Evolutionary conservation across 495 filamentous ascomycete species (phyloP).

Genomic region (Neurospora tetrasperma): DNA sequence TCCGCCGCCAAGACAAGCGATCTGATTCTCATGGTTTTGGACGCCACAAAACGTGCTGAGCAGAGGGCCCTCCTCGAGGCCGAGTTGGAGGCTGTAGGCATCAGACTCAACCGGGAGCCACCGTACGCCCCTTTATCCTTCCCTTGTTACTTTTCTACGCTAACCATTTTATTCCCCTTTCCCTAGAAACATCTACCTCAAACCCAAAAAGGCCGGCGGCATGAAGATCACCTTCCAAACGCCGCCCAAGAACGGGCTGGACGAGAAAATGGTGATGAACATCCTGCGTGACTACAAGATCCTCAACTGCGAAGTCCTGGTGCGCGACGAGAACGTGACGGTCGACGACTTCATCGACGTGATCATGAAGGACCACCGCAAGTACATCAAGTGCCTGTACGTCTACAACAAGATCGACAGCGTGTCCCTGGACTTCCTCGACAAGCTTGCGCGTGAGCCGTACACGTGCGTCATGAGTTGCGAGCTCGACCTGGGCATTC

Average conservation of each 20-base stretch:
- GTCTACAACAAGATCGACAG: conserved; percentile 99
- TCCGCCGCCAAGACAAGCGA: conserved; percentile 99
- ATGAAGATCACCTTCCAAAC: conserved; percentile 96
- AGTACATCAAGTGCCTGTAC: conserved; percentile 93
- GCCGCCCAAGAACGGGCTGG: conserved; percentile 69
- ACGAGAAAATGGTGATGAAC: conserved; percentile 96
- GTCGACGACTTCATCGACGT: conserved; percentile 99
- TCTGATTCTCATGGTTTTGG: conserved; percentile 90
- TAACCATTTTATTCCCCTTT: neutral
- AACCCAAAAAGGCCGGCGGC: conserved; percentile 89
- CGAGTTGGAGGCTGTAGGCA: conserved; percentile 94
- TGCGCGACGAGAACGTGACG: conserved; percentile 89
- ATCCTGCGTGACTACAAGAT: conserved; percentile 98
- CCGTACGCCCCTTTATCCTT: conserved; percentile 50
- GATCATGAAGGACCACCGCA: conserved; percentile 94
- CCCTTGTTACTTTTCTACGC: neutral
- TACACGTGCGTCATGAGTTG: conserved; percentile 96
- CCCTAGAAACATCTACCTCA: conserved; percentile 92
- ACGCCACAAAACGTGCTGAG: conserved; percentile 94
- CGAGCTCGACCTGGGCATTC: conserved; percentile 93
- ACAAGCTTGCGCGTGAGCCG: conserved; percentile 82
- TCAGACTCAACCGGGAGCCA: conserved; percentile 83
- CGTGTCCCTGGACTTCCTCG: conserved; percentile 85
- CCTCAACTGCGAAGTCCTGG: conserved; percentile 91
- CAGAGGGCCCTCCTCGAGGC: conserved; percentile 83